Evolutionary conservation across 1,284 basidiomycete species (phyloP), one percentile per base, ranked within the genome.

Genomic region (Clitocybe nebularis): DNA sequence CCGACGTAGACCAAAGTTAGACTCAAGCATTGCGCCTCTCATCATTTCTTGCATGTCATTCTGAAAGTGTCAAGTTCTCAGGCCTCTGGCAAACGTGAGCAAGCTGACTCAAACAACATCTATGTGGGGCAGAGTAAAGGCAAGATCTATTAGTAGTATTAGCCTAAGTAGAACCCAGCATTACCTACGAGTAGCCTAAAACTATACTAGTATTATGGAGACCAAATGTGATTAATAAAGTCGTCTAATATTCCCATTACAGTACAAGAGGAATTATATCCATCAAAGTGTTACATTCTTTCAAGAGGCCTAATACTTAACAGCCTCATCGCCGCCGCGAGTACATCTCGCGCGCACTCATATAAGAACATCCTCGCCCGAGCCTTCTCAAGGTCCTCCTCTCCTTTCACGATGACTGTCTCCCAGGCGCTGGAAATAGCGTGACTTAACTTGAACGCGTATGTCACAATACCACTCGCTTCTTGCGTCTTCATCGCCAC

Each of bases 281-380:
- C n/a, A 38, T 13, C 39, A 21, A 10, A 14, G 21, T 19, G 14
- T 55, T 80, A 98, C 94, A 99, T 98, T 58, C 91, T 75, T 67
- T 97, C 91, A 45, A 97, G 71, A 4, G 93, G 94, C 42, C 82
- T 79, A 53, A 97, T 79, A 52, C 89, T 95, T 54, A 99, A 67
- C 63, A 99, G 61, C 55, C 84, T 77, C 84, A 99, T 87, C 38
- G 92, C 88, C 41, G 81, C 81, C 5, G 78, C 87, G 44, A 99
- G 72, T 14, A 97, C 94, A 55, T 94, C 88, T 67, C 89, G 77
- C 44, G 93, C 89, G 58, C 81, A 84, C 51, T 92, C 70, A 67
- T 91, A 99, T 61, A 99, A 62, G 77, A 86, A 97, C 69, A 99
- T 71, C 55, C 92, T 76, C n/a, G 94, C 94, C 50, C 79, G 66